Base-by-base conservation (phyloP, 2,329 filamentous ascomycete species). In the Torrubiellomyces zombiae region DNA sequence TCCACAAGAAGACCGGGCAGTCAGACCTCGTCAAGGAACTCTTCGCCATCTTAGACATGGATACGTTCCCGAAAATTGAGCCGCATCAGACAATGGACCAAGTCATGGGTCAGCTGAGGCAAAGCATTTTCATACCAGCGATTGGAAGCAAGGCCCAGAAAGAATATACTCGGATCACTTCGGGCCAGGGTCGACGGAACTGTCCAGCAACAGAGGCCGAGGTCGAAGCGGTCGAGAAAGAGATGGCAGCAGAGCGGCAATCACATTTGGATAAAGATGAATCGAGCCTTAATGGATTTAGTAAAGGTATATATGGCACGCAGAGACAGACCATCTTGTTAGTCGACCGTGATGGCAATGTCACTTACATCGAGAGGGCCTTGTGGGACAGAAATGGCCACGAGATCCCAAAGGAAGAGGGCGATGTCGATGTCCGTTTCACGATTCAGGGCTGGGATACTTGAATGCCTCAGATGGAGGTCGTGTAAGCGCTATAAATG, bases 321-420 rank as follows among this genome's bases (percentile, higher is more conserved):
- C 70, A 75, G 46, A 50, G 70, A 18, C 70, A 75, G 49, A 75
- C 69, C 0, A 50, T 74, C 9, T 45, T 75, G 9, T 46, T 74
- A 21, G 62, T 75, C 6, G 67, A 72, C 36, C 70, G 64, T 63
- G 56, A 72, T 3, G 70, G 70, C 3, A 67, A 67, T 18, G 64
- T 71, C 11, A 63, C 58, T 0, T 70, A 65, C 37, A 55, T 56
- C 16, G 70, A 75, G 47, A 53, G 70, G 18, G 61, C 67, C 4
- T 46, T 75, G 20, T 75, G 59, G 55, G 68, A 75, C 38, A 48
- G 51, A 0, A 55, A 67, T 23, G 70, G 70, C 7, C 62, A 67
- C 25, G 42, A 52, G 3, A 53, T 75, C 21, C 49, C 56, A 13
- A 55, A 58, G 13, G 67, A 66, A 1, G 39, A 62, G 28, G 67